phyloP scores from a whole-genome alignment of 2,329 filamentous ascomycete genomes.

The Diaporthe aspalathi region DNA sequence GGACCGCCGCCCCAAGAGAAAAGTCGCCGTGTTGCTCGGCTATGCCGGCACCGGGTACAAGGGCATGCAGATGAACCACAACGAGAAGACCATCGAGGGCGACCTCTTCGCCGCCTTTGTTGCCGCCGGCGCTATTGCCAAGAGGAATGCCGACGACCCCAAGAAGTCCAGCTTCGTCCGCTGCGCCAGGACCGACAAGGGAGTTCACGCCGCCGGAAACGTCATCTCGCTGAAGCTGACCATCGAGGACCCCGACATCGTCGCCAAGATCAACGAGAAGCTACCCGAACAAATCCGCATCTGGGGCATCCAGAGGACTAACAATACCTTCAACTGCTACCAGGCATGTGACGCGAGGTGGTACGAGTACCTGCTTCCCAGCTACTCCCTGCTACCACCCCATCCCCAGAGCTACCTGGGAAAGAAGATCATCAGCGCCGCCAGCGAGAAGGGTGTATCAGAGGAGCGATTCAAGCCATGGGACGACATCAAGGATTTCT shows the following conservation, averaged over 20 bases:
- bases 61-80: constrained; percentile 89
- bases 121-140: constrained; percentile 90
- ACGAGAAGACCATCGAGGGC: constrained; percentile 93
- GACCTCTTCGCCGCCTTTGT: constrained; percentile 95
- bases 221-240: constrained; percentile 96
- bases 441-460: constrained; percentile 77
- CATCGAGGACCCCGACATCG: constrained; percentile 87
- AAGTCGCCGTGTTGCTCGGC: constrained; percentile 94
- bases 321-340: constrained; percentile 93
- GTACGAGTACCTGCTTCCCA: constrained; percentile 97
- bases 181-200: constrained; percentile 96
- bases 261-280: constrained; percentile 89
- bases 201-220: constrained; percentile 95
- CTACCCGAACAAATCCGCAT: constrained; percentile 91
- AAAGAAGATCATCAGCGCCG: constrained; percentile 82
- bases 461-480: constrained; percentile 77
- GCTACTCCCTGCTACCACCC: constrained; percentile 90
- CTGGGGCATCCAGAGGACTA: constrained; percentile 92
- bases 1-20: constrained; percentile 89
- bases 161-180: constrained; percentile 95
- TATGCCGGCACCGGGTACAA: constrained; percentile 97
- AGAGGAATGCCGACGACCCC: constrained; percentile 95
- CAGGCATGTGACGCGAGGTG: constrained; percentile 93
- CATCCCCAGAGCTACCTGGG: constrained; percentile 89
- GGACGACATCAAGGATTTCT: constrained; percentile 83